phyloP scores from a whole-genome alignment of 768 basidiomycete genomes.

The Auricularia heimuer region DNA sequence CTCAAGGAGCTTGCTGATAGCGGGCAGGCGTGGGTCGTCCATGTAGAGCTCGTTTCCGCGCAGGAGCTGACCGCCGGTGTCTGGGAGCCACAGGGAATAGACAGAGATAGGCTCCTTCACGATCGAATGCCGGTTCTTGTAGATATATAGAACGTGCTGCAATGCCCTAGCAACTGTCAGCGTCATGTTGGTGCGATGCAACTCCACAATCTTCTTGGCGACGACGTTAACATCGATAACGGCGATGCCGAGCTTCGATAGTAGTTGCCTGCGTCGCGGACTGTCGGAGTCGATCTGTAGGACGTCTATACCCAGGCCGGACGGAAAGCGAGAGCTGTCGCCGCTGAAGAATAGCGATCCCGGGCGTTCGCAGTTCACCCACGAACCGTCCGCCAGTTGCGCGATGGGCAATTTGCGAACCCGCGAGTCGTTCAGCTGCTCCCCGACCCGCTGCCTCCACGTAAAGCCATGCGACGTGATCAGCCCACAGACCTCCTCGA shows the following conservation, averaged over 20 bases:
- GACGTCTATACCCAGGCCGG: background rate
- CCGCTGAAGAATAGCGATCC: background rate
- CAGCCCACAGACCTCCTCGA: background rate
- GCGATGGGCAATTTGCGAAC: background rate
- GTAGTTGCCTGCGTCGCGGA: background rate
- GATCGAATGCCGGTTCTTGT: background rate
- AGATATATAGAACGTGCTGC: background rate
- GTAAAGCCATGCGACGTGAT: background rate
- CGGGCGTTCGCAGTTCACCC: background rate
- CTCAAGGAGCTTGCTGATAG: background rate
- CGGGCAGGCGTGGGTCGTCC: background rate
- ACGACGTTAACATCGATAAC: background rate
- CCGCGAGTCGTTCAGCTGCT: background rate
- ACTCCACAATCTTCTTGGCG: background rate
- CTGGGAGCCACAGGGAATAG: background rate
- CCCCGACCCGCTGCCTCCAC: background rate
- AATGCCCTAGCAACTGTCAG: background rate
- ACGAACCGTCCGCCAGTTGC: background rate
- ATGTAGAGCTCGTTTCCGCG: background rate
- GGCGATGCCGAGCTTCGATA: background rate
- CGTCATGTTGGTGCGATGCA: background rate
- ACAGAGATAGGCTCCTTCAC: background rate
- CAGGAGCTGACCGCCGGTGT: background rate
- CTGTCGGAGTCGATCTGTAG: background rate
- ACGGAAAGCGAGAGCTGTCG: background rate